These are phyloP conservation scores for Verticillium isaacii DNA, from an alignment of 2,329 filamentous ascomycete species.

Conservation along the genomic window DNA sequence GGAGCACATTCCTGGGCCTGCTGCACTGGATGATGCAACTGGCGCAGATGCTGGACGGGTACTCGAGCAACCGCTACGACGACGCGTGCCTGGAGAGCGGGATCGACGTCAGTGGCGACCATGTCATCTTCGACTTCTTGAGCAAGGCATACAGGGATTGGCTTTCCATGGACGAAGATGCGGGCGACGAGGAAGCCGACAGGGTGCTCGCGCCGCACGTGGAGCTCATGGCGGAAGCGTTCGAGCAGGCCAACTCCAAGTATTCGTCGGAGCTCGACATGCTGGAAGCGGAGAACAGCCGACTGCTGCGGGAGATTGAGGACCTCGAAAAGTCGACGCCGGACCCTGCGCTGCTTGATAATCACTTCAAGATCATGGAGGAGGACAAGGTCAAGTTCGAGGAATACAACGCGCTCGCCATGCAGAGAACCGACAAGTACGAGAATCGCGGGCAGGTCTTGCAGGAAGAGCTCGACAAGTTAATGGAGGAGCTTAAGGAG, in stretches of 20 bases:
- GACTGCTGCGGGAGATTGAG: conserved; percentile 79
- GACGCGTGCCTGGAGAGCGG: conserved; percentile 85
- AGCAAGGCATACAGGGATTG: conserved; percentile 89
- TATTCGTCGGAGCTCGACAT: conserved; percentile 80
- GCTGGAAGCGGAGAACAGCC: conserved; percentile 80
- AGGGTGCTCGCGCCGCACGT: conserved; percentile 77
- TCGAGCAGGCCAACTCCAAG: conserved; percentile 78
- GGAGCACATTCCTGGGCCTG: conserved; percentile 89
- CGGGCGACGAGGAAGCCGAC: conserved; percentile 78
- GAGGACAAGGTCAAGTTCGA: conserved; percentile 95
- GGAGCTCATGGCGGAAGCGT: conserved; percentile 80
- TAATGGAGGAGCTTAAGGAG: conserved; percentile 67
- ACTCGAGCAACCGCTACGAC: conserved; percentile 73
- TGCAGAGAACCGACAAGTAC: conserved; percentile 85
- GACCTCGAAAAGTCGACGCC: conserved; percentile 84
- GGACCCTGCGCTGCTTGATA: conserved; percentile 77
- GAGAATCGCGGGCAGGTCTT: conserved; percentile 73
- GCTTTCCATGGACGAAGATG: conserved; percentile 87
- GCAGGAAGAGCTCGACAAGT: conserved; percentile 81
- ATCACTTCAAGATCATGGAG: conserved; percentile 88
- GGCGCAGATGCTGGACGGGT: conserved; percentile 87
- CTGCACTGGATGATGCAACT: conserved; percentile 99
- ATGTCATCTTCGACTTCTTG: conserved; percentile 91
- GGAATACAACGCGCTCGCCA: conserved; percentile 82
- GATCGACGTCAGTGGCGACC: conserved; percentile 81